These are phyloP conservation scores for Decorospora gaudefroyi DNA, from an alignment of 2,329 filamentous ascomycete genomes.

Conservation along the genomic window DNA sequence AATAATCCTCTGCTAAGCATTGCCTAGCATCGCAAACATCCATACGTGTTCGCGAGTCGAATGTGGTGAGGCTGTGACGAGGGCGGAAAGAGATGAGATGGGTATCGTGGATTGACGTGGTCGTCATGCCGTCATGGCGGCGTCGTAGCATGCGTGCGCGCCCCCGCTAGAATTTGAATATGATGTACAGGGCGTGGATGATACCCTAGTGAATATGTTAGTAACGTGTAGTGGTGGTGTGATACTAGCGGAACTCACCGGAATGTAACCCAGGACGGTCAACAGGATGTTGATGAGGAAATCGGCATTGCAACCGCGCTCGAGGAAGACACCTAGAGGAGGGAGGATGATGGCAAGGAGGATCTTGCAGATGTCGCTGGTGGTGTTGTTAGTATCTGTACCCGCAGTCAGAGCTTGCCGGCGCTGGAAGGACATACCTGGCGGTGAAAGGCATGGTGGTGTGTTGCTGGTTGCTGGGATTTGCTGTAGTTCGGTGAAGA, in stretches of 20 bases:
- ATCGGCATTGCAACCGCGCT: conserved; percentile 85
- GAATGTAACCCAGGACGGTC: conserved; percentile 65
- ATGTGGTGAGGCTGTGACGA: conserved; percentile 2
- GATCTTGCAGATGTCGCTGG: conserved; percentile 77
- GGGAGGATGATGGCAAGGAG: conserved; percentile 88
- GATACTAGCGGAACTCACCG: conserved; percentile 51
- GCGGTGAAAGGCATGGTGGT: conserved; percentile 64
- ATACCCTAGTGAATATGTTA: conserved; percentile 58
- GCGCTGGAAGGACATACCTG: conserved; percentile 50
- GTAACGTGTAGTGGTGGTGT: conserved; percentile 3
- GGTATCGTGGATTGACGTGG: conserved; percentile 41
- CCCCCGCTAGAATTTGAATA: conserved; percentile 75
- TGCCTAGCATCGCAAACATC: conserved; percentile 3
- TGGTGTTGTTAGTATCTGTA: conserved; percentile 18
- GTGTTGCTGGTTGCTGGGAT: conserved; percentile 10
- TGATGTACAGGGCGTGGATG: conserved; percentile 93
- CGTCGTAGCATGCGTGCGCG: conserved; percentile 15
- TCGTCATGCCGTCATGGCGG: conserved; percentile 17
- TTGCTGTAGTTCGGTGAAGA: background rate
- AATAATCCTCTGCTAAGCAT: background rate
- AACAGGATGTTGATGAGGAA: conserved; percentile 91
- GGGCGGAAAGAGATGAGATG: conserved; percentile 24
- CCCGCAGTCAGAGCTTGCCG: background rate
- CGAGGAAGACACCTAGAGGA: conserved; percentile 90
- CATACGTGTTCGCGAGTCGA: conserved; percentile 1